Evolutionary conservation across 768 basidiomycete genomes (phyloP).

Genomic region (Mycena albidolilacea): DNA sequence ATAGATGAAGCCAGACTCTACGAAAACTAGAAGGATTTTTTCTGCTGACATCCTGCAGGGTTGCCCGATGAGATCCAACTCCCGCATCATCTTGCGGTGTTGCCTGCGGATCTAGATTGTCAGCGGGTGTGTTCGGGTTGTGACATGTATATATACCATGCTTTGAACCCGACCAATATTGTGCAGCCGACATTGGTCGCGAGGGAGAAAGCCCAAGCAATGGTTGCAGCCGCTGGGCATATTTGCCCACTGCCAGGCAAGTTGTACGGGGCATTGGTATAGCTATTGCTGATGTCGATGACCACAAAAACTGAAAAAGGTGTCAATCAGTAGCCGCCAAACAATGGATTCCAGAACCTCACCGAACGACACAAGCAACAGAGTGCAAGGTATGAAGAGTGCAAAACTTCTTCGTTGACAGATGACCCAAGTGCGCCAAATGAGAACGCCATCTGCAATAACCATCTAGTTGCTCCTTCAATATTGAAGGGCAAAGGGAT

Average conservation of each 20-base stretch:
- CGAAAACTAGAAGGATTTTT: slow-evolving; percentile 1
- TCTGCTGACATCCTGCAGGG: background rate
- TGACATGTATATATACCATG: background rate
- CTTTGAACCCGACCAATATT: background rate
- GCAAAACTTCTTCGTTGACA: background rate
- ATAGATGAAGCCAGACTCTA: slow-evolving; percentile 18
- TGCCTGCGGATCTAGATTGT: background rate
- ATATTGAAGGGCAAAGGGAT: too few species aligned
- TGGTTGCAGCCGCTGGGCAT: background rate
- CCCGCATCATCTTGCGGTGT: background rate
- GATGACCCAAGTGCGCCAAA: background rate
- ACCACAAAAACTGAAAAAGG: background rate
- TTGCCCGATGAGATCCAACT: background rate
- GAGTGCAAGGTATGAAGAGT: background rate
- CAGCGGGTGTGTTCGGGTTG: background rate
- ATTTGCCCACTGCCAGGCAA: background rate
- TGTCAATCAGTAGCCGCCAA: background rate
- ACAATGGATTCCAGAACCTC: background rate
- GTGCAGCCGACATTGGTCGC: background rate
- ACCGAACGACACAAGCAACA: background rate
- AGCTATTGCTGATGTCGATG: background rate
- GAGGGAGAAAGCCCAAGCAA: background rate
- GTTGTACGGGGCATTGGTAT: background rate
- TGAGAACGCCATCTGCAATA: background rate
- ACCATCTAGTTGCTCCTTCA: background rate